phyloP scores from a whole-genome alignment of 441 rosid genomes.

The Theobroma grandiflorum region DNA sequence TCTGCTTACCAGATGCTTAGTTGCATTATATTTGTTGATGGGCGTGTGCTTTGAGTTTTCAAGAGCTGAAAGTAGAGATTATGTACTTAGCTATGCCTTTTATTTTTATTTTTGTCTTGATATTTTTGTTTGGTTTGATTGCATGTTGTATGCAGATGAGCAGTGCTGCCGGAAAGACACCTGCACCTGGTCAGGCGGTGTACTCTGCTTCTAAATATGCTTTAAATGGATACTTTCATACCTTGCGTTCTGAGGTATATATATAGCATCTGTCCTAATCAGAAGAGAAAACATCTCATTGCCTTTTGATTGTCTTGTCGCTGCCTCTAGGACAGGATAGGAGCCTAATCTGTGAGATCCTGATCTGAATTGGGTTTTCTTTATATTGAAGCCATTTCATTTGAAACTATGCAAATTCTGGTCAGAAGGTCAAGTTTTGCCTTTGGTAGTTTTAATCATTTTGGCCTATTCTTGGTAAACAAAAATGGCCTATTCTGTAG shows the following conservation, averaged over 20 bases:
- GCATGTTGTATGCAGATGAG: conserved; percentile 64
- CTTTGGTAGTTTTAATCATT: background rate
- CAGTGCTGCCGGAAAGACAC: conserved; percentile 98
- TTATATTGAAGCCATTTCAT: background rate
- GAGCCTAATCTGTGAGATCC: background rate
- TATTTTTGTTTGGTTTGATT: conserved; percentile 20
- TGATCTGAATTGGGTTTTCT: background rate
- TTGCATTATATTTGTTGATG: background rate
- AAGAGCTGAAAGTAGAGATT: conserved; percentile 7
- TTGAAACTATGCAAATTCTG: background rate
- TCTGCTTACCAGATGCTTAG: background rate
- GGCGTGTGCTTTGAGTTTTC: background rate
- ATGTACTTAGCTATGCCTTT: background rate
- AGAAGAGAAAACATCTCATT: background rate
- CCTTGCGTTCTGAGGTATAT: conserved; percentile 91
- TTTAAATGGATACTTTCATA: conserved; percentile 86
- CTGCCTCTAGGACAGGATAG: background rate
- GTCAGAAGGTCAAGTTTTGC: background rate
- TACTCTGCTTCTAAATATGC: conserved; percentile 94
- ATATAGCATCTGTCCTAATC: background rate
- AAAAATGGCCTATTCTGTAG: background rate
- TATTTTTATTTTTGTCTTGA: background rate
- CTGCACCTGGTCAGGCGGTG: conserved; percentile 93
- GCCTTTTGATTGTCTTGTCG: background rate
- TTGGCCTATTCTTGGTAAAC: background rate